Evolutionary conservation across 768 basidiomycete genomes (phyloP).

Genomic region (Polyporus arcularius): DNA sequence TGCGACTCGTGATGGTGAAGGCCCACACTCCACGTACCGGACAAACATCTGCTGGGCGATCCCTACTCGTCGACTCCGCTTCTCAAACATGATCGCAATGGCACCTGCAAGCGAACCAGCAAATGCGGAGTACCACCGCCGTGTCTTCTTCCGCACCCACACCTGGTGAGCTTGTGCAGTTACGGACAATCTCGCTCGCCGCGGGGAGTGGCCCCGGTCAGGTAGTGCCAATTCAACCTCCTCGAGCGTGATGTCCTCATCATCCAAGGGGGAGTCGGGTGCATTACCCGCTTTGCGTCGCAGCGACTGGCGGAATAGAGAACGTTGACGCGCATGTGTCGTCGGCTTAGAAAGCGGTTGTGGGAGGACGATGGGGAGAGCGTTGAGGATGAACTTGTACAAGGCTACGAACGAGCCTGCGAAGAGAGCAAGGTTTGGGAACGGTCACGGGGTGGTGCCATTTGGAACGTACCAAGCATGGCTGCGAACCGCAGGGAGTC

Average conservation of each 20-base stretch:
- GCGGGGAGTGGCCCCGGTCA: slow-evolving; percentile 15
- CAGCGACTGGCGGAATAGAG: slow-evolving; percentile 11
- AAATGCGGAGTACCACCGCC: slow-evolving; percentile 76
- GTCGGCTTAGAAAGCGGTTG: slow-evolving; percentile 29
- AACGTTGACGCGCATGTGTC: slow-evolving; percentile 26
- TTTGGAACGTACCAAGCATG: slow-evolving; percentile 67
- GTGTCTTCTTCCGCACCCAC: slow-evolving; percentile 65
- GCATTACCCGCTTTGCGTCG: background rate
- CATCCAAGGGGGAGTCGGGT: slow-evolving; percentile 20
- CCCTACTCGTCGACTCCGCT: slow-evolving; percentile 55
- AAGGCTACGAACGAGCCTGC: slow-evolving; percentile 73
- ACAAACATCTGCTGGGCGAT: slow-evolving; percentile 92
- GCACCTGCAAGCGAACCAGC: slow-evolving; percentile 79
- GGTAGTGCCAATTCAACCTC: slow-evolving; percentile 20
- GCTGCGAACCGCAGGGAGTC: slow-evolving; percentile 85
- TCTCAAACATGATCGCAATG: slow-evolving; percentile 78
- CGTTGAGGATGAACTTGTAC: slow-evolving; percentile 80
- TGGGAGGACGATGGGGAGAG: slow-evolving; percentile 71
- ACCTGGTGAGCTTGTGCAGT: slow-evolving; percentile 63
- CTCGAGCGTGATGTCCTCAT: slow-evolving; percentile 11
- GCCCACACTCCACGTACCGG: slow-evolving; percentile 48
- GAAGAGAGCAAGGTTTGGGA: background rate
- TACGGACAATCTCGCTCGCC: slow-evolving; percentile 54
- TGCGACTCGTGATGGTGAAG: background rate
- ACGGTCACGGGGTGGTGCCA: background rate